Evolutionary conservation across 2,329 filamentous ascomycete genomes (phyloP), one percentile per base, ranked within the genome.

Genomic region (Madurella fahalii): DNA sequence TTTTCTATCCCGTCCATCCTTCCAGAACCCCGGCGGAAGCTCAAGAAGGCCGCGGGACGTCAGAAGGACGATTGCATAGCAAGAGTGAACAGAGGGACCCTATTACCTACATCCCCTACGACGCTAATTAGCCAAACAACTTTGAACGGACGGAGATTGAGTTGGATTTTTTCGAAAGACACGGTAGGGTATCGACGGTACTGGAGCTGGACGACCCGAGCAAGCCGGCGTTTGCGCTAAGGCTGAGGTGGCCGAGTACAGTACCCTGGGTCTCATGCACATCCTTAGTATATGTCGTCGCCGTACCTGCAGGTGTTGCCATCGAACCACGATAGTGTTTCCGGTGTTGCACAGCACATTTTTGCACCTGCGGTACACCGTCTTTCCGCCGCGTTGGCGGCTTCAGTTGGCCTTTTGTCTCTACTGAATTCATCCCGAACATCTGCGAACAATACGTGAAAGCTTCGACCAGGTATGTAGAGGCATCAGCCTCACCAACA

Each of bases 11-110:
- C 30, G 42, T 2, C 20, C 30, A 30, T 46, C 31, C 56, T 60
- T 58, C 56, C 56, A 58, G 58, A 58, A 60, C 40, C 34, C 37
- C 25, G 40, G 50, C 41, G 54, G 56, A 58, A 58, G 37, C 34
- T 25, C 52, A 53, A 37, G 31, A 40, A 42, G 45, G 50, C 16
- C 43, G 46, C 40, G 37, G 30, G 41, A 41, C 25, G 34, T 25
- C 18, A 44, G 44, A 31, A 40, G 49, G 25, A 25, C 25, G 45
- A 40, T 30, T 40, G 49, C 40, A 51, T 12, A 15, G 39, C 49
- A 40, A 40, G 44, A 45, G 49, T 25, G 25, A 7, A 7, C 25
- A 25, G 25, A 3, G 25, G 25, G 25, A 25, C 25, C 25, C 25
- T 25, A 25, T 25, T 25, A 25, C 25, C 25, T 44, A 51, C 34